Evolutionary conservation across 768 basidiomycete species (phyloP).

Genomic region (Holtermannia corniformis): DNA sequence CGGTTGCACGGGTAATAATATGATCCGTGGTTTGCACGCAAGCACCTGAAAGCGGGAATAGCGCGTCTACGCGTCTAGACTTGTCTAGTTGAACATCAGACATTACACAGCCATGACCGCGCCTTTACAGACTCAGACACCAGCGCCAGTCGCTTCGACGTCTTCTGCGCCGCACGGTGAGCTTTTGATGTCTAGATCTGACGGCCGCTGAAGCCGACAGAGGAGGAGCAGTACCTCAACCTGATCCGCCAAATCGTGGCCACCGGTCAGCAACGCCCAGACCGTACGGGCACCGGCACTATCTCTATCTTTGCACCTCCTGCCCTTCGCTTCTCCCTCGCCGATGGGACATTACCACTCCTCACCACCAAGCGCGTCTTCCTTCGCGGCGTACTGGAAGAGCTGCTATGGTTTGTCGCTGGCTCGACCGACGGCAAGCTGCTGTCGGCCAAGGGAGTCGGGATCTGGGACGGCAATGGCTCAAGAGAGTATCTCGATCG

Average conservation of each 20-base stretch:
- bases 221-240: constrained; percentile 80
- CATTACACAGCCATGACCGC: no score
- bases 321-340: constrained; percentile 77
- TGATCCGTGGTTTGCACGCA: no score
- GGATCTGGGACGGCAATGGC: constrained; percentile 98
- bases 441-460: constrained; percentile 70
- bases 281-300: constrained; percentile 93
- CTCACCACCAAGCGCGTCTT: constrained; percentile 95
- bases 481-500: constrained; percentile 75
- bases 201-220: no score
- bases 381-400: constrained; percentile 79
- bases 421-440: constrained; percentile 72
- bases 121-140: no score
- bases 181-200: no score
- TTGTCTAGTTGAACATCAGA: no score
- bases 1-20: no score
- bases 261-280: constrained; percentile 66
- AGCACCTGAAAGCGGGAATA: no score
- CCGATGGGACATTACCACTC: constrained; percentile 60
- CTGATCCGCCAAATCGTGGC: constrained; percentile 69
- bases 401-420: constrained; percentile 86
- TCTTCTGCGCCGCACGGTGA: no score
- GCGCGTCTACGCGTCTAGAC: no score
- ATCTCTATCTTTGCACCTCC: constrained; percentile 85
- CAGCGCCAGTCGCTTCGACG: no score